Percentiles rank a stretch among this genome's conserved stretches.
Evolutionary conservation across 2,329 filamentous ascomycete genomes (phyloP).

Genomic region (Penicillium italicum): DNA sequence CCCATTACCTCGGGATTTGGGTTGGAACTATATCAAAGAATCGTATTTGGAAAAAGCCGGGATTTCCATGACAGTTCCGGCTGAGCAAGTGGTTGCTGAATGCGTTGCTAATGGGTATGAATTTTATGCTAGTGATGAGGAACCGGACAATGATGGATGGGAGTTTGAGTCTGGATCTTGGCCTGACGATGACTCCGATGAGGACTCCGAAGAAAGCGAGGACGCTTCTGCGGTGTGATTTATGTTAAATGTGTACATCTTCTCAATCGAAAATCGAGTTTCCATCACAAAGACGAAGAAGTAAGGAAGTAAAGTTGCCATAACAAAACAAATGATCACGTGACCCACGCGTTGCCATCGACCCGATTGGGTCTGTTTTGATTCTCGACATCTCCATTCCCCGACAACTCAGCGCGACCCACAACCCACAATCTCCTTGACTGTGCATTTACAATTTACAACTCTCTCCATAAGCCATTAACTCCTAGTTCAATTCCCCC

Average conservation of each 20-base stretch:
- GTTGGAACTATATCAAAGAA: not conserved
- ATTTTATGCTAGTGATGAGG: not conserved
- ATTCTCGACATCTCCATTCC: constrained; percentile 22
- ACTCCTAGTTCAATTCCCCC: constrained; percentile 10
- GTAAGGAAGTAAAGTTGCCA: not conserved
- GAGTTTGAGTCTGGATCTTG: not conserved
- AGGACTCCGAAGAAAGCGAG: not conserved
- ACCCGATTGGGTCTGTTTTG: constrained; percentile 25
- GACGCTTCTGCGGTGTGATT: no score
- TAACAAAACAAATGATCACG: not conserved
- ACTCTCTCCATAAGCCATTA: not conserved
- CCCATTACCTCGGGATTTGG: not conserved
- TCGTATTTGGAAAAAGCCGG: not conserved
- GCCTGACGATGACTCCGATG: not conserved
- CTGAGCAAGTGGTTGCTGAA: not conserved
- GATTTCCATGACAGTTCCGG: not conserved
- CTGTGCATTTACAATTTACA: not conserved
- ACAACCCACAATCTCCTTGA: constrained; percentile 6
- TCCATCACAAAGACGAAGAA: not conserved
- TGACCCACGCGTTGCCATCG: constrained; percentile 18
- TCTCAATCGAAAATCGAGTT: not conserved
- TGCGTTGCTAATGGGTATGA: not conserved
- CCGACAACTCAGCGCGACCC: constrained; percentile 8
- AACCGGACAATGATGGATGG: not conserved
- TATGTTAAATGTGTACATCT: no score